Conservation (phyloP, 2,329 filamentous ascomycete species). For the Dactylonectria estremocensis region DNA sequence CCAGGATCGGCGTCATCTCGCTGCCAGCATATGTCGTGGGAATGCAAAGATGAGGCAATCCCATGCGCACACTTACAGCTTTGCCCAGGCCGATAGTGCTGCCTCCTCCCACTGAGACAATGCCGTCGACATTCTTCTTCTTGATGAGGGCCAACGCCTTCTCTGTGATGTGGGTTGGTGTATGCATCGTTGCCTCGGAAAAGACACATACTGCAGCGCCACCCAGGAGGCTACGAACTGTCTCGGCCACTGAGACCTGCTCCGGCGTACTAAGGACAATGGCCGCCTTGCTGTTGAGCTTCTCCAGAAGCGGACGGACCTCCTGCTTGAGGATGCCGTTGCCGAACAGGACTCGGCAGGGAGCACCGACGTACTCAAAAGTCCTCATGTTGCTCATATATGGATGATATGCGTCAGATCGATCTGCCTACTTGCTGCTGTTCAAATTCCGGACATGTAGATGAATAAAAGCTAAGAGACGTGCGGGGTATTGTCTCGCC, state of each 20-base stretch:
- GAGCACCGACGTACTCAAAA: too few relatives aligned
- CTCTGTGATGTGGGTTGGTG: slow-evolving; percentile 70
- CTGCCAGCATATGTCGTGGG: slow-evolving; percentile 74
- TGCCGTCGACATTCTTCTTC: slow-evolving; percentile 63
- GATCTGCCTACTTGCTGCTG: too few relatives aligned
- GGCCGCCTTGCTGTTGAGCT: neutral
- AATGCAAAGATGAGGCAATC: slow-evolving; percentile 66
- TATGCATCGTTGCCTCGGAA: slow-evolving; percentile 71
- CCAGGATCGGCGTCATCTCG: slow-evolving; percentile 77
- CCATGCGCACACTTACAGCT: slow-evolving; percentile 68
- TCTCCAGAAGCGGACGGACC: too few relatives aligned
- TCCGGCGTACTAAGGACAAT: neutral
- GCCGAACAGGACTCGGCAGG: too few relatives aligned
- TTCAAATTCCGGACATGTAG: too few relatives aligned
- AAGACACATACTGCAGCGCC: neutral
- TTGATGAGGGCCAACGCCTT: slow-evolving; percentile 65
- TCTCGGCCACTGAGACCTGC: neutral
- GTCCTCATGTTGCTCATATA: too few relatives aligned
- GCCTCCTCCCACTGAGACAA: slow-evolving; percentile 51
- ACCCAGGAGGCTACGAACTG: neutral
- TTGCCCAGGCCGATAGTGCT: slow-evolving; percentile 69
- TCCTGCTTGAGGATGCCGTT: too few relatives aligned
- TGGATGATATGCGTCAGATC: too few relatives aligned
- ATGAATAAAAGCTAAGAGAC: too few relatives aligned
- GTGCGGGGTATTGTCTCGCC: too few relatives aligned